phyloP scores from a whole-genome alignment of 805 yeast species.

The Candida boleticola region DNA sequence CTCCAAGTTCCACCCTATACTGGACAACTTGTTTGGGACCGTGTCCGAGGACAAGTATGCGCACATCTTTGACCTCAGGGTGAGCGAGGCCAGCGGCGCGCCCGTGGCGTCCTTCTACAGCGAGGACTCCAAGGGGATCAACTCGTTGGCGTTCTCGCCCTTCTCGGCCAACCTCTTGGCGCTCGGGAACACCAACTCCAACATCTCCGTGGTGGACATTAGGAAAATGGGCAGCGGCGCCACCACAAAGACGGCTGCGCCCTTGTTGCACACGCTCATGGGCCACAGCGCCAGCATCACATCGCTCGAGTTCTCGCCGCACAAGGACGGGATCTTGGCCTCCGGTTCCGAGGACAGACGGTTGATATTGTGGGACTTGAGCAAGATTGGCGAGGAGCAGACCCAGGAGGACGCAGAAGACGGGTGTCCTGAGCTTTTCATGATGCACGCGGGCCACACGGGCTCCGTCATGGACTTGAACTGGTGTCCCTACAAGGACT shows the following conservation, averaged over 20 bases:
- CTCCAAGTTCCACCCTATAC: constrained; percentile 65
- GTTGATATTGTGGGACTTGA: constrained; percentile 77
- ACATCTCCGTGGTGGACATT: constrained; percentile 62
- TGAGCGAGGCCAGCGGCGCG: constrained; percentile 10
- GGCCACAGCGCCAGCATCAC: constrained; percentile 78
- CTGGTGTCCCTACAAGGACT: constrained; percentile 69
- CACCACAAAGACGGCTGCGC: constrained; percentile 5
- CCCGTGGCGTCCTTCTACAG: constrained; percentile 26
- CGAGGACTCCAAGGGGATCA: constrained; percentile 43
- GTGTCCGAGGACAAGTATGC: constrained; percentile 70
- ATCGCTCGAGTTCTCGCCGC: constrained; percentile 74
- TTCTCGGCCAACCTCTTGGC: constrained; percentile 61
- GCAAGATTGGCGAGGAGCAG: constrained; percentile 80
- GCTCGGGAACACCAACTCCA: constrained; percentile 67
- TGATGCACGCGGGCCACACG: constrained; percentile 94
- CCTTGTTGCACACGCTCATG: constrained; percentile 69
- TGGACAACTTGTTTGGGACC: constrained; percentile 56
- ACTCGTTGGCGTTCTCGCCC: constrained; percentile 64
- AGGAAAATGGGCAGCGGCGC: constrained; percentile 35
- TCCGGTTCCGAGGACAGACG: constrained; percentile 78
- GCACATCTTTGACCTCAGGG: constrained; percentile 54
- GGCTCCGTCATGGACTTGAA: constrained; percentile 71
- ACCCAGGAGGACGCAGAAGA: constrained; percentile 86
- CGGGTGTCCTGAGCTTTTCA: constrained; percentile 82
- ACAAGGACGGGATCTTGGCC: constrained; percentile 71